Conservation (phyloP, 2,329 filamentous ascomycete species). For the Thielaviopsis populi region DNA sequence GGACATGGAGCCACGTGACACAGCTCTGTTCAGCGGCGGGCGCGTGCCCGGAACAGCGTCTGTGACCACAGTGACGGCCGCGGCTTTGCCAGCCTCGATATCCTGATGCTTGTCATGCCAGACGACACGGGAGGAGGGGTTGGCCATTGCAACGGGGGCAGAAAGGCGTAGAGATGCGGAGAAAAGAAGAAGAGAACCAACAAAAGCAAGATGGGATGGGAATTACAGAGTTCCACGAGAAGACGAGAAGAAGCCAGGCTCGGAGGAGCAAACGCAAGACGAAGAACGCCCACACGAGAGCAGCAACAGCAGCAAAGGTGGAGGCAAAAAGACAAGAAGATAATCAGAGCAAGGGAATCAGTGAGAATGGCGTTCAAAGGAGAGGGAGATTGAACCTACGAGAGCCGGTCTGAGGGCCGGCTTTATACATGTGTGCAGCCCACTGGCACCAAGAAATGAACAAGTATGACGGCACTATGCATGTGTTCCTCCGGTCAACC, state of each 20-base stretch:
- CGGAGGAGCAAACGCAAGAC: slow-evolving; percentile 14
- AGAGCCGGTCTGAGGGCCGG: not conserved
- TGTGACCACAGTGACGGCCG: slow-evolving; percentile 1
- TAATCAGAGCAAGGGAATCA: not conserved
- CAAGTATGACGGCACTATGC: slow-evolving; percentile 3
- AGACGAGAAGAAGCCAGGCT: slow-evolving; percentile 3
- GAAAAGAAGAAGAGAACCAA: not conserved
- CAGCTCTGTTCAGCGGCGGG: slow-evolving; percentile 12
- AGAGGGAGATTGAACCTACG: not conserved
- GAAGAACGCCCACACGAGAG: slow-evolving; percentile 12
- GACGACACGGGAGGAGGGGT: slow-evolving; percentile 7
- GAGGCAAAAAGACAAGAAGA: slow-evolving; percentile 1
- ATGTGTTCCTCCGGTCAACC: not conserved
- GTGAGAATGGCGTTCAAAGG: not conserved
- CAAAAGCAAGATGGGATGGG: not conserved
- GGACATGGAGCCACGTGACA: slow-evolving; percentile 17
- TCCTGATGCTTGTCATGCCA: slow-evolving; percentile 11
- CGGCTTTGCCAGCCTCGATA: slow-evolving; percentile 12
- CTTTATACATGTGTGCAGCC: not conserved
- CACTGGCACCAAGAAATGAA: not conserved
- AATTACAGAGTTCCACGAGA: not conserved
- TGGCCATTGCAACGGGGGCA: slow-evolving; percentile 6
- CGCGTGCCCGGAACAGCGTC: slow-evolving; percentile 10
- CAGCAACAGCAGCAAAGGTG: slow-evolving; percentile 9
- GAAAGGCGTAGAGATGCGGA: not conserved